These are phyloP conservation scores for Austroboletus novae-zelandiae DNA, from an alignment of 1,284 basidiomycete genomes.

Conservation along the genomic window DNA sequence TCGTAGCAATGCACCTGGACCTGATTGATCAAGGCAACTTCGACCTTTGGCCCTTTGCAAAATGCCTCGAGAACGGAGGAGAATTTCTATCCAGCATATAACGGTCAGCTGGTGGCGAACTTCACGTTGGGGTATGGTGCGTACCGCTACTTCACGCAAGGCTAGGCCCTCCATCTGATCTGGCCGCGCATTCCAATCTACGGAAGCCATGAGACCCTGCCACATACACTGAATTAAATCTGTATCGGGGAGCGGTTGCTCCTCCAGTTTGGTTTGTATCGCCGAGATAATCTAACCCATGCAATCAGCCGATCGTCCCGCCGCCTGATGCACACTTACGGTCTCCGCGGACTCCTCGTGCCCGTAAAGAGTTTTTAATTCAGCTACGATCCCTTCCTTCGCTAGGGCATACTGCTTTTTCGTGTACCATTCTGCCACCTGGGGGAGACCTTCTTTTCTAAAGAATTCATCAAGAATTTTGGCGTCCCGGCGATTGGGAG, in stretches of 20 bases:
- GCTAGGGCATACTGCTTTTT: constrained; percentile 80
- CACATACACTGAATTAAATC: constrained; percentile 90
- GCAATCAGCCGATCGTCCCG: constrained; percentile 10
- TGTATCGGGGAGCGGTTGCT: constrained; percentile 70
- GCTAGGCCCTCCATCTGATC: constrained; percentile 89
- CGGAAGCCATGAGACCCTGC: constrained; percentile 82
- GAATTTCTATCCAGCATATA: constrained; percentile 56
- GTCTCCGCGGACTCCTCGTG: constrained; percentile 62
- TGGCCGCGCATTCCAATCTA: constrained; percentile 85
- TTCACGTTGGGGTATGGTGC: constrained; percentile 21
- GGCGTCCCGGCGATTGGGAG: constrained; percentile 72
- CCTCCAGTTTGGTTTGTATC: constrained; percentile 69
- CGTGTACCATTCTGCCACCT: constrained; percentile 88
- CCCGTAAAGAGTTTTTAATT: constrained; percentile 59
- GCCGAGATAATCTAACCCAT: constrained; percentile 64
- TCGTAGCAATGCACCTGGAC: constrained; percentile 95
- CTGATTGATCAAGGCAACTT: constrained; percentile 90
- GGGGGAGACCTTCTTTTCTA: constrained; percentile 71
- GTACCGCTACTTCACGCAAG: constrained; percentile 78
- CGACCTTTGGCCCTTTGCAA: constrained; percentile 80
- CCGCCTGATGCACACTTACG: constrained; percentile 40
- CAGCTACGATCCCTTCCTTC: constrained; percentile 64
- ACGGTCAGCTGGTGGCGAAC: constrained; percentile 1
- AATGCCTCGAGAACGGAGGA: constrained; percentile 87
- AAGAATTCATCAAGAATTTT: constrained; percentile 83